Evolutionary conservation across 2,329 filamentous ascomycete genomes (phyloP).

Genomic region (Fusarium pilosicola): DNA sequence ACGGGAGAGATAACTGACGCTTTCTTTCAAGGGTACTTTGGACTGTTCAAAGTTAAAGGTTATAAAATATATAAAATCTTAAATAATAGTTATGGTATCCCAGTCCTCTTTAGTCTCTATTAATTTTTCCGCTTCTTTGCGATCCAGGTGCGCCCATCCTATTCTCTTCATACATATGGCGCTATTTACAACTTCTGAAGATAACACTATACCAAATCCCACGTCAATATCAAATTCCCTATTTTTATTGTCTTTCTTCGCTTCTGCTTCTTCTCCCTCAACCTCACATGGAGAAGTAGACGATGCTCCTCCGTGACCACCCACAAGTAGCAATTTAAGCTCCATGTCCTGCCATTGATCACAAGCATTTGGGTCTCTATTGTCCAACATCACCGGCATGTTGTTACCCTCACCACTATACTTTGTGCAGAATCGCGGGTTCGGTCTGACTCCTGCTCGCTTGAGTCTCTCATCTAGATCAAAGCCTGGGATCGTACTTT

Average conservation of each 20-base stretch:
- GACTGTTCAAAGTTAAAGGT: too few species aligned
- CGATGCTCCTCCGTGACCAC: rapidly evolving
- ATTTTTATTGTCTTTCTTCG: rapidly evolving
- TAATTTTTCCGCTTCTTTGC: rapidly evolving
- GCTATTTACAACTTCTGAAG: rapidly evolving
- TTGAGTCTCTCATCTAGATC: rapidly evolving
- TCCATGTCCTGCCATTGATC: not conserved
- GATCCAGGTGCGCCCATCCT: rapidly evolving
- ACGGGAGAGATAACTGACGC: too few species aligned
- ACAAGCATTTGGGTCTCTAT: rapidly evolving
- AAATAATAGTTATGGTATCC: not conserved
- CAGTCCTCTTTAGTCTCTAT: rapidly evolving
- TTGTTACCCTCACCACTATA: rapidly evolving
- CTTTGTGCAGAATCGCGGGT: rapidly evolving
- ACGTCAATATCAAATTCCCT: rapidly evolving
- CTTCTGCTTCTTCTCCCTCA: not conserved
- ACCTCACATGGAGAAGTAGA: rapidly evolving
- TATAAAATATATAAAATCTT: not conserved
- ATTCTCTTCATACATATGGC: rapidly evolving
- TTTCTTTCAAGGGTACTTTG: too few species aligned
- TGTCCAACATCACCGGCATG: rapidly evolving
- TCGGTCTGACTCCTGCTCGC: rapidly evolving
- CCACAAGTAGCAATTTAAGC: too few species aligned
- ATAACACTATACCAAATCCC: rapidly evolving
- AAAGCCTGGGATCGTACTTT: rapidly evolving